These are phyloP conservation scores for Gloeostereum incarnatum DNA, from an alignment of 768 basidiomycete species.

Conservation along the genomic window DNA sequence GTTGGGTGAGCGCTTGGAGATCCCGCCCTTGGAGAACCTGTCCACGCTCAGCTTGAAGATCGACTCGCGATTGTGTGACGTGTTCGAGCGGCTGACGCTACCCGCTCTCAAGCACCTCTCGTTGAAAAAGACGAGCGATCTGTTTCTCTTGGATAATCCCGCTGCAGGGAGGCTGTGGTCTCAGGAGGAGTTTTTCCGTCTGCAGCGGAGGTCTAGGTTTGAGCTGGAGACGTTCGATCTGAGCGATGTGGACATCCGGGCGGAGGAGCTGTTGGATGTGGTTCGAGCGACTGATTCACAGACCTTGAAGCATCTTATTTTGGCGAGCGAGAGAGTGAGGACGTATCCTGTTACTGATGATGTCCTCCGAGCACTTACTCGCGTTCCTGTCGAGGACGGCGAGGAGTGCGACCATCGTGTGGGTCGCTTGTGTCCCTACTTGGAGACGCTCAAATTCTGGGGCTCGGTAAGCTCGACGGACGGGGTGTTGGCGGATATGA, in stretches of 20 bases:
- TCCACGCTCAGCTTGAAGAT: neutral
- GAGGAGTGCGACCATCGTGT: too few relatives aligned
- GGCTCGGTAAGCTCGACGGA: neutral
- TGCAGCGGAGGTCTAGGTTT: neutral
- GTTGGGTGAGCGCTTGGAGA: too few relatives aligned
- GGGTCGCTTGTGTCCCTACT: neutral
- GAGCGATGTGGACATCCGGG: neutral
- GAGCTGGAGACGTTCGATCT: neutral
- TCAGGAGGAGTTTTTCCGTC: neutral
- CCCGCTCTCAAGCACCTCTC: neutral
- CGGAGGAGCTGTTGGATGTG: neutral
- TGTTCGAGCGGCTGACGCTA: neutral
- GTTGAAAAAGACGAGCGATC: neutral
- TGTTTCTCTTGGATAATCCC: too few relatives aligned
- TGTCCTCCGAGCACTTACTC: neutral
- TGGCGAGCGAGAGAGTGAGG: neutral
- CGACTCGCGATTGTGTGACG: neutral
- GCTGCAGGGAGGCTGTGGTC: neutral
- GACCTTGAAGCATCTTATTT: neutral
- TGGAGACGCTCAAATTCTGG: neutral
- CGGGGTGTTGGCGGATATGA: conserved; percentile 1
- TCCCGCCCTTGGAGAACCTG: neutral
- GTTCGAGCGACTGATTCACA: neutral
- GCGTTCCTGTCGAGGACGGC: too few relatives aligned
- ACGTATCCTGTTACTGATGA: neutral